These are phyloP conservation scores for Salvia hispanica DNA, from an alignment of 257 asterid genomes.

Conservation along the genomic window DNA sequence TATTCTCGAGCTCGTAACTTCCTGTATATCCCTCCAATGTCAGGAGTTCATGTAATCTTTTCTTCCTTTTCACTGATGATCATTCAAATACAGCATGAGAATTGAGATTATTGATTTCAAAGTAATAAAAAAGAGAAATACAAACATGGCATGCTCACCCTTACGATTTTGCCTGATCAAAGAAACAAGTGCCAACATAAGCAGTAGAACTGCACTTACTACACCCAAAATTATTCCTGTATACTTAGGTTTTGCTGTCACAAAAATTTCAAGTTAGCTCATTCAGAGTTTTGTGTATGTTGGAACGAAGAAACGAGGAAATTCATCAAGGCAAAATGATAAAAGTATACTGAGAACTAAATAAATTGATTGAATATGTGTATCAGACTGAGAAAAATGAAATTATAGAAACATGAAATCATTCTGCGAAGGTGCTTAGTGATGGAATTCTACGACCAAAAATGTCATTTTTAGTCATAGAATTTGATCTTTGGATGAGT, in stretches of 20 bases:
- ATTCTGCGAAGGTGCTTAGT: no score
- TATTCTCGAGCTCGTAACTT: constrained; percentile 27
- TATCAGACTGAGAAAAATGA: no score
- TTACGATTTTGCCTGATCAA: constrained; percentile 31
- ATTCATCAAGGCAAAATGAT: no score
- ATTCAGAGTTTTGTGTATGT: no score
- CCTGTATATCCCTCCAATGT: constrained; percentile 42
- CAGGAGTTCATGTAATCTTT: constrained; percentile 36
- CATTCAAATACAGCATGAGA: constrained; percentile 5
- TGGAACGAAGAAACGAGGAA: no score
- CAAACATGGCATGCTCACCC: not conserved
- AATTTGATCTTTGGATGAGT: no score
- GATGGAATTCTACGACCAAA: no score
- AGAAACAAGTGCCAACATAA: constrained; percentile 20
- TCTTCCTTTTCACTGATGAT: constrained; percentile 37
- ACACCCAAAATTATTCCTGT: constrained; percentile 26
- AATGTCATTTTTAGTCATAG: no score
- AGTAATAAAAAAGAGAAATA: not conserved
- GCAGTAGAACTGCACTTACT: constrained; percentile 18
- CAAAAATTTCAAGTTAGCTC: no score
- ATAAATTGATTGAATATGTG: no score
- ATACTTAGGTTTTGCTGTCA: not conserved
- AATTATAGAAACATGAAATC: no score
- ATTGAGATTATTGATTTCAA: not conserved
- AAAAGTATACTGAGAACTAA: no score